Base-by-base conservation (phyloP, 140 eudicot genomes). In the Anethum foeniculum region DNA sequence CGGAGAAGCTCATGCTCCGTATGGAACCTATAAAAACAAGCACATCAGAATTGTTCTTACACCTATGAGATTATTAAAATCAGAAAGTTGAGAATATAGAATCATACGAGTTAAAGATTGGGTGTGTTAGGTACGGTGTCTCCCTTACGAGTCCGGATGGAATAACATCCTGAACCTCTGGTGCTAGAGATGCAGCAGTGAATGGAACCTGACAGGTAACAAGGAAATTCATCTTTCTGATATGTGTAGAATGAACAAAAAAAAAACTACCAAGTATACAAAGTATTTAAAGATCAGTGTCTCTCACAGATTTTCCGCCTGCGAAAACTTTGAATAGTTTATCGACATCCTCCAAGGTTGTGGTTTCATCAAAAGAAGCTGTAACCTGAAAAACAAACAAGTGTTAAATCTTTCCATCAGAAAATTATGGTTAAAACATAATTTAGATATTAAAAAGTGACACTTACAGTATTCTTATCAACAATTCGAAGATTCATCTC, bases 1-100 rank as follows among this genome's bases (percentile, higher is more conserved):
- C 99, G 88, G 28, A 95, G 96, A 77, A 95, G 90, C 89, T 95
- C 99, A 77, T 95, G 99, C 91, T 95, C 97, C 7, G 97, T 95
- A 84, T 92, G 99, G 85, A 80, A 88, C 80, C 99, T 92, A 81
- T 6, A 54, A 41, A 38, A 80, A 77, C 27, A 76, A 38, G 46
- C 15, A 77, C 49, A 27, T 84, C 60, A 81, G 52, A 74, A 84
- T n/a, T 52, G 75, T 74, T 77, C 56, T 76, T 23, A 78, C 48
- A 81, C 46, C 69, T 34, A 47, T 19, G 27, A 34, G 1, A n/a
- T 30, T 32, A 71, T 15, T 32, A 18, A 30, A 51, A 78, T 38
- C 30, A 27, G 39, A 39, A 75, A 79, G 36, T 36, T 34, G 30
- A 48, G 15, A 23, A 15, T 5, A 83, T 81, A 81, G 85, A 77